Evolutionary conservation across 2,329 filamentous ascomycete species (phyloP).

Genomic region (Fusarium tanahbumbuense): DNA sequence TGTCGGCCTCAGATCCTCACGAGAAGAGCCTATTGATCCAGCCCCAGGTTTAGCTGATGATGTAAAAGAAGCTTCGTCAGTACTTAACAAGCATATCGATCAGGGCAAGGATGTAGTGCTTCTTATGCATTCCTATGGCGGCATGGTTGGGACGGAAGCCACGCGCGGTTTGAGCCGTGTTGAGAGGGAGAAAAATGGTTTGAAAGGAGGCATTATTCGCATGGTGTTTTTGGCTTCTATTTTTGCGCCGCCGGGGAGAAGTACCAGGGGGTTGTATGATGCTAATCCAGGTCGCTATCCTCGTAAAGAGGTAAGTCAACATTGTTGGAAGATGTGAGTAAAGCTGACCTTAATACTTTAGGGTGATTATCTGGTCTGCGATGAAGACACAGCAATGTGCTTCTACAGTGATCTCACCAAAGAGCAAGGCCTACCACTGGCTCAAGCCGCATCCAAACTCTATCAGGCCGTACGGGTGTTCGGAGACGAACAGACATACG

Average conservation of each 20-base stretch:
- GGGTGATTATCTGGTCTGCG: slow-evolving; percentile 10
- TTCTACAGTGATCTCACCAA: slow-evolving; percentile 16
- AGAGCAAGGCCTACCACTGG: neutral
- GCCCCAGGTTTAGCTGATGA: slow-evolving; percentile 18
- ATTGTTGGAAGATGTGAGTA: accelerated
- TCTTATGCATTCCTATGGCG: slow-evolving; percentile 26
- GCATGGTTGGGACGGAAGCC: slow-evolving; percentile 17
- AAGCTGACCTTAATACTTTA: accelerated
- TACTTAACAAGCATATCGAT: slow-evolving; percentile 1
- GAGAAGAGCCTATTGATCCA: slow-evolving; percentile 1
- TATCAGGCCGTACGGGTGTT: slow-evolving; percentile 2
- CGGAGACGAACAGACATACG: slow-evolving; percentile 9
- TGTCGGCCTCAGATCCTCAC: neutral
- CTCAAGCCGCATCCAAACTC: slow-evolving; percentile 1
- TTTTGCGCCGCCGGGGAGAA: slow-evolving; percentile 14
- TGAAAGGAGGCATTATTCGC: neutral
- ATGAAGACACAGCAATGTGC: slow-evolving; percentile 20
- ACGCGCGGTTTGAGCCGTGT: neutral
- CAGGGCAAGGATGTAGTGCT: neutral
- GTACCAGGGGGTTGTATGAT: neutral
- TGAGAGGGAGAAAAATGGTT: neutral
- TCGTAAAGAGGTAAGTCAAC: neutral
- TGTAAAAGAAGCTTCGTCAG: neutral
- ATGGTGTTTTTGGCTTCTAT: slow-evolving; percentile 10
- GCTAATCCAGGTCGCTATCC: slow-evolving; percentile 3